These are phyloP conservation scores for Apodospora peruviana DNA, from an alignment of 495 filamentous ascomycete genomes.

Conservation along the genomic window DNA sequence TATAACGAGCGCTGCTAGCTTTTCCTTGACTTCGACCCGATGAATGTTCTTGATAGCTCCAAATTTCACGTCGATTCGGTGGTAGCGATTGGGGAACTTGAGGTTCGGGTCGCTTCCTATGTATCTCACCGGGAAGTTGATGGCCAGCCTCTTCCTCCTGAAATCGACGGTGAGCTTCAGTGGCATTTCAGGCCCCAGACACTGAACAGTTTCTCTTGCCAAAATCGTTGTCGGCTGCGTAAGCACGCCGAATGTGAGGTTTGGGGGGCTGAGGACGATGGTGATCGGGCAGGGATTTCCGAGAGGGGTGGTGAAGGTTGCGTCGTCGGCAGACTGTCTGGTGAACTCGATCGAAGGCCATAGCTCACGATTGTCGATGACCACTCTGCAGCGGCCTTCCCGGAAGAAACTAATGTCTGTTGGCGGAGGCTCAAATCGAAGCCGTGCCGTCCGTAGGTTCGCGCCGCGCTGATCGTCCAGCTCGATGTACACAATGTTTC, in stretches of 20 bases:
- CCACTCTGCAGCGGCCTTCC: constrained; percentile 7
- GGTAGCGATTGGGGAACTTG: constrained; percentile 18
- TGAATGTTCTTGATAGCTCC: constrained; percentile 53
- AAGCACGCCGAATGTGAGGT: constrained; percentile 52
- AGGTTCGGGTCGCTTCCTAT: neutral
- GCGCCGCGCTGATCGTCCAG: constrained; percentile 19
- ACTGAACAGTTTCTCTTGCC: constrained; percentile 34
- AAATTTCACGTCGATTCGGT: constrained; percentile 58
- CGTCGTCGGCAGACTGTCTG: neutral
- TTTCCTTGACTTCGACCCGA: constrained; percentile 29
- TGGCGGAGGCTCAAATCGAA: constrained; percentile 37
- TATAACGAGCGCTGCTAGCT: constrained; percentile 46
- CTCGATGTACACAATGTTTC: constrained; percentile 29
- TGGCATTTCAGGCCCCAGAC: neutral
- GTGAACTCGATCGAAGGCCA: constrained; percentile 8
- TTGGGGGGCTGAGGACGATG: constrained; percentile 23
- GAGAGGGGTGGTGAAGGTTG: constrained; percentile 16
- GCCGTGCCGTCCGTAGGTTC: constrained; percentile 11
- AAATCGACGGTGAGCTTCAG: constrained; percentile 40
- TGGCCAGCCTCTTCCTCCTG: constrained; percentile 31
- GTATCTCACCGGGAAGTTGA: constrained; percentile 24
- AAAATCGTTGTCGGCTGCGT: constrained; percentile 40
- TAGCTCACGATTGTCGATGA: neutral
- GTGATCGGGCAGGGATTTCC: constrained; percentile 23
- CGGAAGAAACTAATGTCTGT: constrained; percentile 13